Base-by-base conservation (phyloP, 495 filamentous ascomycete species). In the Penicillium psychrofluorescens region DNA sequence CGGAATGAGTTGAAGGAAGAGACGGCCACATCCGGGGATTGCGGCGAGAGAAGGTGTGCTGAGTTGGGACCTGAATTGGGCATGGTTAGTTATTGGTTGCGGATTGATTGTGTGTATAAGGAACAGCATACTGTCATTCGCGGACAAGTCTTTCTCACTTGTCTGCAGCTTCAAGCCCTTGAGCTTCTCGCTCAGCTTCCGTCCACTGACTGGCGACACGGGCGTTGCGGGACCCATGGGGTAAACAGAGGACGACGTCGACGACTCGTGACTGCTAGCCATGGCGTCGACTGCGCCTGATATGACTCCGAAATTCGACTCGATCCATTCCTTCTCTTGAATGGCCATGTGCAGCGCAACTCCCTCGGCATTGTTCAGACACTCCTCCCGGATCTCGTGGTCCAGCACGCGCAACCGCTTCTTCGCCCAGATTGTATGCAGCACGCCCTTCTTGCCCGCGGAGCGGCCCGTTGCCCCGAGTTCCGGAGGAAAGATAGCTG, bases 371-470 rank as follows among this genome's bases (percentile, higher is more conserved):
- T 91, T 91, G 22, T 64, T 71, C 50, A 61, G 62, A 50, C 78
- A 75, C 56, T 86, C 82, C 4, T 63, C 58, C 1, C 57, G 72
- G 42, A 91, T 88, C 64, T 94, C 86, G 28, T 71, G 67, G n/a
- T 86, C 76, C 11, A 90, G 64, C 16, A 83, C 80, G 15, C 76
- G 79, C 15, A 91, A 66, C 11, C 86, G 72, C 59, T 84, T 81
- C 70, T 86, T 85, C 15, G 80, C 88, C 84, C 86, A 94, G 41
- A 85, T 79, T 8, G 85, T 90, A 55, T 91, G 87, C 45, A 91
- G 61, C 3, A 90, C 86, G 8, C 87, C 87, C 38, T 86, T 83
- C 55, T 80, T 84, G 11, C 86, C 86, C 1, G 80, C 75, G 0
- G 83, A 73, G 6, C 77, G 72, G 0, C 77, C 79, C 4, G 77